Conservation (phyloP, 352 stramenopile species). For the Plasmopara viticola region DNA sequence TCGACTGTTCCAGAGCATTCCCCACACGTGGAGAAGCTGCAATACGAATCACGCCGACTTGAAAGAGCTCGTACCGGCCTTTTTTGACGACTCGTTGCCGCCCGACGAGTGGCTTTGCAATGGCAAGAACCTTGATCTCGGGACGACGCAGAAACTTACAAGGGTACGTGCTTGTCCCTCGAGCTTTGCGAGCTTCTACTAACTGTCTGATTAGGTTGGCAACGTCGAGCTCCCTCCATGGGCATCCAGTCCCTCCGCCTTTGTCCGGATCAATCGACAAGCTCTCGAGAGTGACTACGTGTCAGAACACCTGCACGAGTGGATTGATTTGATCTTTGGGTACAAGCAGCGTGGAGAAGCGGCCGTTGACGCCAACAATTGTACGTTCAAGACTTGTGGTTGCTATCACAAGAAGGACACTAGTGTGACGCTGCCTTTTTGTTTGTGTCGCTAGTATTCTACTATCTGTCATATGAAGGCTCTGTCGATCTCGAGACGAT, state of each 20-base stretch:
- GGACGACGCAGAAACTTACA: slow-evolving; percentile 85
- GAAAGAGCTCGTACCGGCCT: slow-evolving; percentile 99
- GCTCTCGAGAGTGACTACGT: slow-evolving; percentile 76
- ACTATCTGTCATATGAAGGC: slow-evolving; percentile 86
- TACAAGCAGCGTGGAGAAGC: slow-evolving; percentile 70
- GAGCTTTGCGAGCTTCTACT: not conserved
- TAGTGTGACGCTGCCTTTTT: not conserved
- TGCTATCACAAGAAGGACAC: no score
- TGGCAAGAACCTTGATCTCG: slow-evolving; percentile 93
- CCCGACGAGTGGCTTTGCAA: slow-evolving; percentile 93
- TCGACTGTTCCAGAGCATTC: slow-evolving; percentile 94
- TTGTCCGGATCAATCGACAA: slow-evolving; percentile 66
- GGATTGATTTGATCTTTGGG: slow-evolving; percentile 83
- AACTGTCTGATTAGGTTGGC: slow-evolving; percentile 50
- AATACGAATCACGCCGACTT: slow-evolving; percentile 90
- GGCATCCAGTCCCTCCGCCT: slow-evolving; percentile 81
- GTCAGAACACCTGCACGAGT: slow-evolving; percentile 65
- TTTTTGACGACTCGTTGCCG: slow-evolving; percentile 90
- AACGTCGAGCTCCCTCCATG: slow-evolving; percentile 94
- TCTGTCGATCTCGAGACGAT: slow-evolving; percentile 82
- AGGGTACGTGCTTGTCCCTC: slow-evolving; percentile 22
- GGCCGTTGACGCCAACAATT: slow-evolving; percentile 69
- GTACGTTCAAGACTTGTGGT: slow-evolving; percentile 28
- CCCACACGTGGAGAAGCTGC: slow-evolving; percentile 88
- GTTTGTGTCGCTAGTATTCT: slow-evolving; percentile 50